Evolutionary conservation across 768 basidiomycete genomes (phyloP), one percentile per base, ranked within the genome.

Genomic region (Suillus subluteus): DNA sequence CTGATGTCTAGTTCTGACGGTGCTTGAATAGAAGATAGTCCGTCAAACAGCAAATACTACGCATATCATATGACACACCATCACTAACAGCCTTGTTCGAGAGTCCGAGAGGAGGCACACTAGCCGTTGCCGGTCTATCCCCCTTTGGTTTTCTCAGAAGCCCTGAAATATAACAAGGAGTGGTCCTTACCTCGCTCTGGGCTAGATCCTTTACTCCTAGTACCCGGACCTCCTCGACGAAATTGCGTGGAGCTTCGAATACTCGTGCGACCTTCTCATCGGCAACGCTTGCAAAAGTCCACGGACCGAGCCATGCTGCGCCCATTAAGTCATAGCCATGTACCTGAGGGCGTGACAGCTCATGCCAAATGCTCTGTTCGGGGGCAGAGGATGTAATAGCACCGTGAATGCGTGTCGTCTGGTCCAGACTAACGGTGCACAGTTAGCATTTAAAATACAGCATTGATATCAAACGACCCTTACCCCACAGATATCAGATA

Each of bases 211-310:
- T 83, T 30, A 86, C 82, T 55, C 72, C 84, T 65, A 89, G 82
- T 58, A 72, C 79, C 64, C 85, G 82, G n/a, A 90, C 74, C 13
- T 86, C 79, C 38, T 88, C 82, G 3, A 96, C 86, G 72, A 99
- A 99, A 5, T 85, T 84, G 23, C 83, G 84, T 7, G 98, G 93
- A 11, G 96, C 96, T 73, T 96, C 95, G 68, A 99, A 99, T 0
- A 98, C 88, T 50, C 98, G 87, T 15, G 89, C 88, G 13, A 99
- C 95, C 78, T 99, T 99, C 78, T 99, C 98, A 72, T 99, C 98
- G 12, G 96, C 95, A 56, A 95, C 90, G 70, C 94, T 96, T 23
- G 90, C 91, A 74, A 98, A 97, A 38, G 86, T 88, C 56, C 95
- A 80, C 0, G 91, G 81, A 66, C 86, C 84, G 56, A 97, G 83